phyloP scores from a whole-genome alignment of 768 basidiomycete genomes.

The Agrocybe praecox region DNA sequence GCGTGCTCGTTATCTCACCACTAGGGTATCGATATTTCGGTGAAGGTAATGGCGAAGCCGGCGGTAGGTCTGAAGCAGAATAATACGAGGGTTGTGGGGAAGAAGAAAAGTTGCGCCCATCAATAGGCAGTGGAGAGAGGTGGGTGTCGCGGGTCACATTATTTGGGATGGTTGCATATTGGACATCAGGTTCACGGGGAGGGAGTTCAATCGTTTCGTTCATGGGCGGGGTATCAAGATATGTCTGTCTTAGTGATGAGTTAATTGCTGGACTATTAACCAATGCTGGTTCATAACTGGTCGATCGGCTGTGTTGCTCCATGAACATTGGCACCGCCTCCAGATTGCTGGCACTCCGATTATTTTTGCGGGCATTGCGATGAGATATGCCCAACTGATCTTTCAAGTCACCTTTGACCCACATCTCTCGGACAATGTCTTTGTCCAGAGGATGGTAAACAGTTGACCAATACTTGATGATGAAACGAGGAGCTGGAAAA shows the following conservation, averaged over 20 bases:
- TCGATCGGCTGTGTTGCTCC: conserved; percentile 61
- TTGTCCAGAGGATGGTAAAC: conserved; percentile 83
- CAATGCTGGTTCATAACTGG: conserved; percentile 51
- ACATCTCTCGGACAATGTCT: conserved; percentile 91
- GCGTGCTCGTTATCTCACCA: conserved; percentile 47
- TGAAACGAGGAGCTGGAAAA: conserved; percentile 72
- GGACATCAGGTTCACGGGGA: conserved; percentile 24
- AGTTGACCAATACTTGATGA: conserved; percentile 70
- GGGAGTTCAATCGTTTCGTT: conserved; percentile 31
- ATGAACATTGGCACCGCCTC: conserved; percentile 77
- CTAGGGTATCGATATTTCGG: conserved; percentile 47
- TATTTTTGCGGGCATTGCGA: conserved; percentile 53
- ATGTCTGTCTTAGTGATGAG: conserved; percentile 45
- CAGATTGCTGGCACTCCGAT: conserved; percentile 33
- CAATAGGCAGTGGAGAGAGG: conserved; percentile 27
- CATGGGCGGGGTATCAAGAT: conserved; percentile 46
- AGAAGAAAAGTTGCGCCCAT: conserved; percentile 21
- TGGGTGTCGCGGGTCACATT: conserved; percentile 20
- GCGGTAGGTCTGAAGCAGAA: conserved; percentile 66
- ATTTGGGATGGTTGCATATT: conserved; percentile 24
- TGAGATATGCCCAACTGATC: conserved; percentile 76
- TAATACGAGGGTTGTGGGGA: conserved; percentile 66
- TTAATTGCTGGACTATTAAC: conserved; percentile 30
- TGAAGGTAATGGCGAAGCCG: conserved; percentile 60
- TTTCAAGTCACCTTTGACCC: conserved; percentile 83